These are phyloP conservation scores for Lumnitzera littorea DNA, from an alignment of 345 rosid genomes.

Conservation along the genomic window DNA sequence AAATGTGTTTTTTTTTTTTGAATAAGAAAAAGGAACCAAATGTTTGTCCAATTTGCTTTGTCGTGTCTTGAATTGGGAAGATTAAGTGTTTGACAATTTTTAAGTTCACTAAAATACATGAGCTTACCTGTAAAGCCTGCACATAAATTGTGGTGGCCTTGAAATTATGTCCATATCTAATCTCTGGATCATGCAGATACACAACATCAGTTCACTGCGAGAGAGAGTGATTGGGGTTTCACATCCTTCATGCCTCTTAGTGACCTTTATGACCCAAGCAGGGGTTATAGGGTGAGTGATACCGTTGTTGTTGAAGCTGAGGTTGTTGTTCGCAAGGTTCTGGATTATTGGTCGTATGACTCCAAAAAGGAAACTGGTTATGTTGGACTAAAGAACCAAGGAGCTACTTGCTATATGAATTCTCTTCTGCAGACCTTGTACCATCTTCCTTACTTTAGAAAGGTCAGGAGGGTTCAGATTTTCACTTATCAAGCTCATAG, in stretches of 20 bases:
- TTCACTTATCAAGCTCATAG: slow-evolving; percentile 6
- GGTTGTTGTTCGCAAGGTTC: slow-evolving; percentile 73
- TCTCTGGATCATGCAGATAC: slow-evolving; percentile 46
- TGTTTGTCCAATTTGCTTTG: no score
- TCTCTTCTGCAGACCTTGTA: slow-evolving; percentile 86
- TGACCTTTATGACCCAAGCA: slow-evolving; percentile 76
- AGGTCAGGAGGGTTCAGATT: slow-evolving; percentile 36
- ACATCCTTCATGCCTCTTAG: slow-evolving; percentile 93
- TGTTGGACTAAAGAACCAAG: slow-evolving; percentile 98
- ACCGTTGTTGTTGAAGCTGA: slow-evolving; percentile 83
- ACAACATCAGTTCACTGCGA: slow-evolving; percentile 87
- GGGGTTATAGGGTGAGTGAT: slow-evolving; percentile 80
- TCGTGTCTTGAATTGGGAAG: no score
- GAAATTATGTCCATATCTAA: not conserved
- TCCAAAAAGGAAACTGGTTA: slow-evolving; percentile 97
- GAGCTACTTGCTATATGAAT: slow-evolving; percentile 99
- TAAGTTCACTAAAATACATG: no score
- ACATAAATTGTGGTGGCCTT: not conserved
- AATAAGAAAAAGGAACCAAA: no score
- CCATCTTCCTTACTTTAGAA: slow-evolving; percentile 91
- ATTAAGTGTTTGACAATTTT: no score
- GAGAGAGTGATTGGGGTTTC: slow-evolving; percentile 99
- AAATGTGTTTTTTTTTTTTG: no score
- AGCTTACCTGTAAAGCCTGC: no score
- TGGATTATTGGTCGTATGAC: slow-evolving; percentile 94